Conservation (phyloP, 1,139 yeast species). For the Yamadazyma buinensis region DNA sequence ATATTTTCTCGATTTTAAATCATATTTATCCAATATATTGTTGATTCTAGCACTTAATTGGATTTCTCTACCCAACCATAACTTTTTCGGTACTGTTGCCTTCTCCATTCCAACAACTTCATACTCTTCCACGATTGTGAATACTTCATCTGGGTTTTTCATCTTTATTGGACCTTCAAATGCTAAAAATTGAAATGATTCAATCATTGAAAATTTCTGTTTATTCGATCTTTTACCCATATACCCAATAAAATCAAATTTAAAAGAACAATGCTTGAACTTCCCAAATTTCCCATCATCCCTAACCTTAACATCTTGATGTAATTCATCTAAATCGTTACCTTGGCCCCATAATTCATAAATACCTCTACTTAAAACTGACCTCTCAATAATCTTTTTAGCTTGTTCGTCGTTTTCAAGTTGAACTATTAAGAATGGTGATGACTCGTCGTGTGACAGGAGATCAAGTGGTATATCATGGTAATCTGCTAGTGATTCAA, state of each 20-base stretch:
- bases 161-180: conserved; percentile 76
- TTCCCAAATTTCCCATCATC: conserved; percentile 24
- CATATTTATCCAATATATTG: conserved; percentile 70
- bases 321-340: conserved; percentile 50
- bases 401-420: conserved; percentile 70
- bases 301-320: conserved; percentile 42
- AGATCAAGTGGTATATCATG: conserved; percentile 57
- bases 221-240: conserved; percentile 59
- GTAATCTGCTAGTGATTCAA: conserved; percentile 76
- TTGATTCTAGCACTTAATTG: conserved; percentile 59
- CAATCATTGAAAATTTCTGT: conserved; percentile 62
- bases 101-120: conserved; percentile 46
- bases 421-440: conserved; percentile 71
- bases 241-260: conserved; percentile 76
- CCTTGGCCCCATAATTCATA: conserved; percentile 89
- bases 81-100: conserved; percentile 48
- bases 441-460: conserved; percentile 49
- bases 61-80: conserved; percentile 78
- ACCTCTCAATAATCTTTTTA: conserved; percentile 53
- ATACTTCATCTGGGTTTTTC: conserved; percentile 73
- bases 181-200: conserved; percentile 64
- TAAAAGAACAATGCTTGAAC: conserved; percentile 54
- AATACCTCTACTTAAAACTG: conserved; percentile 69
- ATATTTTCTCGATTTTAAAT: conserved; percentile 75
- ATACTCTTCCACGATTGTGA: conserved; percentile 75